Evolutionary conservation across 176 grass and related monocot genomes (phyloP), one percentile per base, ranked within the genome.

Genomic region (Typha latifolia): DNA sequence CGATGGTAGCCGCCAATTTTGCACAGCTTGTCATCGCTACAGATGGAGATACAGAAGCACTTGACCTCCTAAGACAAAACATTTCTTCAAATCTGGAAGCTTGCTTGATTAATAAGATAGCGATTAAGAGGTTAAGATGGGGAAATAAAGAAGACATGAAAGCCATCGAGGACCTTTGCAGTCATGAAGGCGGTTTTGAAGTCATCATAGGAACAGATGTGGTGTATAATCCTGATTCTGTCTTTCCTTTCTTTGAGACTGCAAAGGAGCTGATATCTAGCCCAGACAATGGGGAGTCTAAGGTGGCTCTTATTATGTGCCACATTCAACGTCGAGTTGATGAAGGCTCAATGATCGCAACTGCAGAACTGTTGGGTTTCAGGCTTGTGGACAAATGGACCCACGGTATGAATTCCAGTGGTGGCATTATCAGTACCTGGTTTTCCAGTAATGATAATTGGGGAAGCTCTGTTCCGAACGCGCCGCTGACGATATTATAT

Each of bases 201-300:
- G 82, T 90, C 19, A 86, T 97, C 73, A 86, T 92, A 75, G 88
- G 93, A 21, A 97, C 88, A 1, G 88, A 97, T 11, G 85, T 97
- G 48, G 89, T 85, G 69, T 97, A 92, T 70, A 86, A 79, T 65
- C 83, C 81, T 51, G 82, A 89, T 62, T 82, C 88, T 67, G 91
- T 81, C 73, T 49, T 74, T 12, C 88, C 93, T 78, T 80, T 97
- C 67, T 92, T 97, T 78, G 69, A 68, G 66, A 92, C 88, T 52
- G 85, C 93, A 0, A 91, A 83, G 76, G 80, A 80, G 57, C 49
- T 96, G 62, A 84, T 96, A 64, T 82, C 66, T 49, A 69, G 73
- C 19, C 50, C 16, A 72, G 63, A 49, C 10, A 75, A 62, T 50
- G 63, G 49, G 16, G 48, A 71, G 51, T 47, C 72, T 49, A 29